Evolutionary conservation across 169 alveolate species (phyloP).

Genomic region (Eimeria brunetti): DNA sequence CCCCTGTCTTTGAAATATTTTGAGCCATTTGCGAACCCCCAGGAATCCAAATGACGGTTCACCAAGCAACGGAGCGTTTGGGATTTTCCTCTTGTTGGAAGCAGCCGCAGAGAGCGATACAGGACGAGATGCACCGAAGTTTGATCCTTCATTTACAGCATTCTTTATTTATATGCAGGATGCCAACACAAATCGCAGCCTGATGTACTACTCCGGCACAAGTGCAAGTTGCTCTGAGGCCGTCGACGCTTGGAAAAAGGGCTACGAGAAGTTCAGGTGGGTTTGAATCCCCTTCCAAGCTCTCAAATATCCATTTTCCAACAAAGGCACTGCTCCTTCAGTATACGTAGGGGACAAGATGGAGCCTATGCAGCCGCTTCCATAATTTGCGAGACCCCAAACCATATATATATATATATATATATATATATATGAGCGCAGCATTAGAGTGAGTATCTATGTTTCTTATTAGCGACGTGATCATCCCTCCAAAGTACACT

Average conservation of each 20-base stretch:
- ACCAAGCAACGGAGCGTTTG: neutral
- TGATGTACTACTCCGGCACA: slow-evolving; percentile 22
- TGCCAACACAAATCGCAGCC: neutral
- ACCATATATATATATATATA: no score
- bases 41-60: neutral
- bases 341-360: neutral
- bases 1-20: neutral
- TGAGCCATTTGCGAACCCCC: neutral
- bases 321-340: neutral
- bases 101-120: neutral
- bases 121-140: neutral
- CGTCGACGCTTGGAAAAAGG: neutral
- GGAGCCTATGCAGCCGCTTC: neutral
- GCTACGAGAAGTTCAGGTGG: slow-evolving; percentile 35
- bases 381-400: neutral
- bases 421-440: no score
- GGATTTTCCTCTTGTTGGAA: no score
- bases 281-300: neutral
- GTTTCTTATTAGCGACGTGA: slow-evolving; percentile 2
- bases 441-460: neutral
- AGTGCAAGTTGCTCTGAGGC: neutral
- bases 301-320: neutral
- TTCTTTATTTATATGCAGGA: neutral
- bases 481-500: slow-evolving; percentile 32
- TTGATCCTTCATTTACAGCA: neutral